Percentiles rank a stretch among this genome's conserved stretches.
Evolutionary conservation across 352 stramenopile genomes (phyloP).

Genomic region (Phytophthora europaea): DNA sequence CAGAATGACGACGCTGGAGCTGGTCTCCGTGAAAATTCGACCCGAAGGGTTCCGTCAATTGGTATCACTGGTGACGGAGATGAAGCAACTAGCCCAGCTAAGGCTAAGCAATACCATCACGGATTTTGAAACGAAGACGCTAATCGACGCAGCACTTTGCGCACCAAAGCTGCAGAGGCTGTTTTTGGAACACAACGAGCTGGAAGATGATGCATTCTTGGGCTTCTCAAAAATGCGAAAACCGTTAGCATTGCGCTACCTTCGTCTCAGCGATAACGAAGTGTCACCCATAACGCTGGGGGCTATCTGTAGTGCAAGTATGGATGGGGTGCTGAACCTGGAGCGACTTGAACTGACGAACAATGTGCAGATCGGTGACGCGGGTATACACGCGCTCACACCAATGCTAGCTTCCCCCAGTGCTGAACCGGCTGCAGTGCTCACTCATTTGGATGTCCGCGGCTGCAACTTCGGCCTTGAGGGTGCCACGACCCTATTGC

Average conservation of each 20-base stretch:
- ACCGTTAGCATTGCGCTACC: slow-evolving; percentile 45
- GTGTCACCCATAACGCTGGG: slow-evolving; percentile 58
- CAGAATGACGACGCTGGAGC: slow-evolving; percentile 56
- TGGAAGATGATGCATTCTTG: slow-evolving; percentile 74
- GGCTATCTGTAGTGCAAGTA: slow-evolving; percentile 54
- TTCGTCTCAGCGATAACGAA: slow-evolving; percentile 75
- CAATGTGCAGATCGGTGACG: slow-evolving; percentile 75
- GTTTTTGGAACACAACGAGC: slow-evolving; percentile 83
- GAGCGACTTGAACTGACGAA: slow-evolving; percentile 68
- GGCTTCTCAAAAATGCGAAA: slow-evolving; percentile 29
- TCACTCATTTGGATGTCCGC: slow-evolving; percentile 74
- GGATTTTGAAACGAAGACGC: slow-evolving; percentile 64
- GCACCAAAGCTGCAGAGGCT: slow-evolving; percentile 50
- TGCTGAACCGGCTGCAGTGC: slow-evolving; percentile 16
- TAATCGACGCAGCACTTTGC: slow-evolving; percentile 54
- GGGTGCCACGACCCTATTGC: slow-evolving; percentile 63
- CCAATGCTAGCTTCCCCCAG: slow-evolving; percentile 65
- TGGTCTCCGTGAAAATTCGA: slow-evolving; percentile 79
- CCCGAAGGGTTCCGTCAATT: slow-evolving; percentile 56
- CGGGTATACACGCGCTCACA: slow-evolving; percentile 66
- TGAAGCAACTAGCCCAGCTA: slow-evolving; percentile 48
- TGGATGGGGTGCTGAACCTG: slow-evolving; percentile 61
- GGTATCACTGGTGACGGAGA: slow-evolving; percentile 49
- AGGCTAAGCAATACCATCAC: slow-evolving; percentile 70
- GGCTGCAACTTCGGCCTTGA: slow-evolving; percentile 80